Base-by-base conservation (phyloP, 2,329 filamentous ascomycete genomes). In the Emmonsiellopsis sp. region DNA sequence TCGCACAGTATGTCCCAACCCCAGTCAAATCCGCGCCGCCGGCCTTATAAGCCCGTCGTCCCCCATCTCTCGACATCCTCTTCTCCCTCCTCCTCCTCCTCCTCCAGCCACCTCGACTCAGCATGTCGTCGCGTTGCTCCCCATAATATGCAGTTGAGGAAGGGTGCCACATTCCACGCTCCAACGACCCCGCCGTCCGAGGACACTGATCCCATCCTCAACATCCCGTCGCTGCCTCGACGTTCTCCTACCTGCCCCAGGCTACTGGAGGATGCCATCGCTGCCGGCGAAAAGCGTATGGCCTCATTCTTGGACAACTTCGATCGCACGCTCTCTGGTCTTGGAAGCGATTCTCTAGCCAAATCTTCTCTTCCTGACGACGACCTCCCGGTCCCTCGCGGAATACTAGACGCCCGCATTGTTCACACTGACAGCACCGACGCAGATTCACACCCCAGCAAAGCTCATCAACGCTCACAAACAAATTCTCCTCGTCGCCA, bases 261-360 rank as follows among this genome's bases (percentile, higher is more conserved):
- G 49, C 62, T 69, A 59, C 73, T 89, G 56, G 85, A 89, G 71
- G 84, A 86, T 78, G 82, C 86, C 53, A 79, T 87, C 67, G 82
- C 83, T 64, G 82, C 84, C 58, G 80, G 84, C 62, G 78, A 82
- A 65, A 82, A 85, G 65, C 85, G 85, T 61, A 82, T 85, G 68
- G 82, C 81, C 60, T 69, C 86, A 65, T 81, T 83, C 59, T 73
- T 89, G 52, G 80, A 76, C 69, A 76, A 80, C 61, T 81, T 89
- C 62, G 84, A 87, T 66, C 78, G 79, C 70, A 76, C 79, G 64
- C 73, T 85, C 54, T 71, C 79, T 60, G 72, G 78, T 58, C 60
- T 62, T 66, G 58, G 63, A 59, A 54, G 67, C 62, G 49, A 63
- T 64, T 50, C 65, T 67, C 31, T 37, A 26, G 70, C 64, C 58